A percentile compares a stretch with the other conserved stretches of the same genome.
phyloP scores from a whole-genome alignment of 176 grass and related monocot genomes.

The Thinopyrum elongatum region DNA sequence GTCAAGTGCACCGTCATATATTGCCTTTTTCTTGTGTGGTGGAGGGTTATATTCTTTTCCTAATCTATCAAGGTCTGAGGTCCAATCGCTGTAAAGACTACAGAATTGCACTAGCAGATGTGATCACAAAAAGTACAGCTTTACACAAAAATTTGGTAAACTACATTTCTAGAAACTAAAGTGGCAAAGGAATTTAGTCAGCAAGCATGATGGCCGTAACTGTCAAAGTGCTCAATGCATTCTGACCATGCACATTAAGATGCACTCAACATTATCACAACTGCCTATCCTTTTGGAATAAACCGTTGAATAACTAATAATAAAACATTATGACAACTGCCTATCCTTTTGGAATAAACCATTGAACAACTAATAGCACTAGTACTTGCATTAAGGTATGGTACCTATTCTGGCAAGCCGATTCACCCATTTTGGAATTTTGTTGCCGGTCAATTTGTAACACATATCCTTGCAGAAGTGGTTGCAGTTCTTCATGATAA shows the following conservation, averaged over 20 bases:
- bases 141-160: conserved; percentile 14
- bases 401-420: conserved; percentile 95
- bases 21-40: not conserved
- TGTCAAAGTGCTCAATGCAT: conserved; percentile 14
- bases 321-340: not conserved
- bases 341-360: conserved; percentile 9
- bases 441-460: conserved; percentile 79
- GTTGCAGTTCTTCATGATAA: conserved; percentile 97
- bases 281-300: not conserved
- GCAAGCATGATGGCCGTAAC: not conserved
- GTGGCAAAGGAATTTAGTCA: conserved; percentile 4
- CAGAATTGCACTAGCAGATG: conserved; percentile 9
- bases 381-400: conserved; percentile 5
- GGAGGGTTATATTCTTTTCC: not conserved
- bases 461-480: conserved; percentile 97
- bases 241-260: conserved; percentile 21
- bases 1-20: not conserved
- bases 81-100: not conserved
- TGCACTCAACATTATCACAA: conserved; percentile 5
- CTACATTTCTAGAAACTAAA: conserved; percentile 36
- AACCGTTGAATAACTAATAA: conserved; percentile 25
- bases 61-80: not conserved
- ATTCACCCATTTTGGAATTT: conserved; percentile 94
- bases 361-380: conserved; percentile 18
- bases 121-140: conserved; percentile 21